Evolutionary conservation across 345 rosid species (phyloP), one percentile per base, ranked within the genome.

Genomic region (Moringa oleifera): DNA sequence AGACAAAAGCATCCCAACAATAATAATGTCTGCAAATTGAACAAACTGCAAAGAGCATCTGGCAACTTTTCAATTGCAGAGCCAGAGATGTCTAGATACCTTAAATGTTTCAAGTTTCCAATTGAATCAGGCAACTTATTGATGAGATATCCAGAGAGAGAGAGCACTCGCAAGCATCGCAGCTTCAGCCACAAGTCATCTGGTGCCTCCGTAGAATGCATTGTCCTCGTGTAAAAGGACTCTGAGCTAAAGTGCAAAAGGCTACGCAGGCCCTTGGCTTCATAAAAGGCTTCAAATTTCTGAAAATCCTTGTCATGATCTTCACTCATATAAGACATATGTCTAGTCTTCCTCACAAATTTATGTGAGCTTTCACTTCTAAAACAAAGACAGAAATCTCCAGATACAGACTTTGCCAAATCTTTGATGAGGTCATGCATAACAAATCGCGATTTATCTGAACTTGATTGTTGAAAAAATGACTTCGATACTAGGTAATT

Each of bases 341-440:
- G 72, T 18, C 79, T 71, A 41, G 78, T 62, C 58, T 25, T 76
- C 17, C n/a, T 54, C 59, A 4, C 65, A 36, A 63, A 68, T 22
- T 36, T 45, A 25, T 31, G 20, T 6, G 64, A 51, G 66, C 59
- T 33, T 24, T 55, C 65, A 56, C 53, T 57, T 49, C 71, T 77
- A 62, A 58, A 58, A 22, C 66, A 63, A 56, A 64, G 58, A 62
- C 75, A 69, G 61, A 53, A 68, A 23, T 67, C 73, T 64, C 75
- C 70, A 13, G 79, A 52, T 13, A 73, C 81, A 76, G 45, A 71
- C 7, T 65, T 67, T 47, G 81, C 70, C 20, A 80, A 66, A 55
- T 80, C 78, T 19, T 25, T 59, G 58, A 79, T 51, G 41, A 70
- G 71, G 23, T 79, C 80, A 61, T 75, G 83, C 83, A 73, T 79